Evolutionary conservation across 176 grass and related monocot genomes (phyloP), one percentile per base, ranked within the genome.

Genomic region (Eremochloa ophiuroides): DNA sequence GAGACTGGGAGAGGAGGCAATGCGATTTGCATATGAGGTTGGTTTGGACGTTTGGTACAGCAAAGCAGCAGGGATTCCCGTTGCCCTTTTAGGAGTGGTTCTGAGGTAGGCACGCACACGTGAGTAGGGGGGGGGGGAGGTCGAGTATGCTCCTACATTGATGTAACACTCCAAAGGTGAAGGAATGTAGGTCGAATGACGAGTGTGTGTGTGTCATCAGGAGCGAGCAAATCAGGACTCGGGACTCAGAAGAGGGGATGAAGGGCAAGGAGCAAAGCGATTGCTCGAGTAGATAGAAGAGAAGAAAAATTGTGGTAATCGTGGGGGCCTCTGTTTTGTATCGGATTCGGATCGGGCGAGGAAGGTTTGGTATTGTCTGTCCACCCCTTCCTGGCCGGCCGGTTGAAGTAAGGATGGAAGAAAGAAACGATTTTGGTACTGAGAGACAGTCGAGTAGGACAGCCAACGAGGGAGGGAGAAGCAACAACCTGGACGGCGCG

Each of bases 401-500:
- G 17, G 16, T 15, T 17, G 46, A 50, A 50, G 46, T 5, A 50
- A 50, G 40, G 46, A 17, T 15, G 6, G 7, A 50, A 37, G 39
- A 40, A 53, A 53, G 48, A 53, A 53, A 55, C 22, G 51, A n/a
- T 55, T 55, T 55, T 55, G 51, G 50, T 22, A 48, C 46, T 23
- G 22, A 56, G 51, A 20, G 51, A 56, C 22, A 9, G 20, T n/a
- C n/a, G 18, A 53, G 48, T 51, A 20, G 47, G 18, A 20, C 46
- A 48, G 46, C 34, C 34, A 3, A 3, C 34, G 58, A 13, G 2
- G 20, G 7, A 2, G 4, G 4, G 14, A 14, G n/a, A 13, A 25
- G 35, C 38, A 44, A 10, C n/a, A 38, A 99, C 96, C 96, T 95
- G 89, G 84, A 91, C 73, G 78, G 87, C 93, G 65, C 89, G 88